Evolutionary conservation across 345 rosid genomes (phyloP), one percentile per base, ranked within the genome.

Genomic region (Brassica juncea): DNA sequence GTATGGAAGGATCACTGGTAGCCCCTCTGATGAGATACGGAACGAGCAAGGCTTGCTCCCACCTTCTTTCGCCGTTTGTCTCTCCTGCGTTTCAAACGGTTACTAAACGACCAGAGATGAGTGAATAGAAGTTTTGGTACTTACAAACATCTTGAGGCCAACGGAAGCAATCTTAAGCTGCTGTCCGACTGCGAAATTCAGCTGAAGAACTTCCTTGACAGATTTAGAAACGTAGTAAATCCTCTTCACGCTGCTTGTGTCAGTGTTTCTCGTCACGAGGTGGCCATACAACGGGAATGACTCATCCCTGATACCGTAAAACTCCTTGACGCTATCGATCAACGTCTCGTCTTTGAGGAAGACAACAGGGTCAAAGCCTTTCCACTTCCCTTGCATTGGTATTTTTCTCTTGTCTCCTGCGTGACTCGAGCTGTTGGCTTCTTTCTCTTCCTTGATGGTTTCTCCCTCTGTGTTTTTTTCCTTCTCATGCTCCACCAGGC

Each of bases 141-240:
- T 54, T 83, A 89, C 98, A 93, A 96, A 96, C 97, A 96, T 93
- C 83, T 96, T 93, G 74, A 96, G 85, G 85, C 99, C 98, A 27
- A 93, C 86, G 10, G 97, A 95, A 61, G 99, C 84, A 16, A 96
- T 93, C 90, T 96, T 96, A 73, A 96, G 94, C 81, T 87, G 98
- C 85, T 93, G 98, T 21, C 98, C 98, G 49, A 86, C 94, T 44
- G 74, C 81, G 68, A 92, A 87, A 86, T 96, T 96, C 74, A 93
- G 87, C 71, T 90, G 92, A 57, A 92, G 87, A 77, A 86, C 88
- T 67, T 93, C 88, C 86, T 90, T 93, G 23, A 93, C 92, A 0
- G 99, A 91, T 79, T 90, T 89, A 2, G 98, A 96, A 73, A 96
- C 85, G 39, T 93, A 93, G 88, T 93, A 92, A 71, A 96, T 88